Evolutionary conservation across 768 basidiomycete species (phyloP).

Genomic region (Lentinula lateritia): DNA sequence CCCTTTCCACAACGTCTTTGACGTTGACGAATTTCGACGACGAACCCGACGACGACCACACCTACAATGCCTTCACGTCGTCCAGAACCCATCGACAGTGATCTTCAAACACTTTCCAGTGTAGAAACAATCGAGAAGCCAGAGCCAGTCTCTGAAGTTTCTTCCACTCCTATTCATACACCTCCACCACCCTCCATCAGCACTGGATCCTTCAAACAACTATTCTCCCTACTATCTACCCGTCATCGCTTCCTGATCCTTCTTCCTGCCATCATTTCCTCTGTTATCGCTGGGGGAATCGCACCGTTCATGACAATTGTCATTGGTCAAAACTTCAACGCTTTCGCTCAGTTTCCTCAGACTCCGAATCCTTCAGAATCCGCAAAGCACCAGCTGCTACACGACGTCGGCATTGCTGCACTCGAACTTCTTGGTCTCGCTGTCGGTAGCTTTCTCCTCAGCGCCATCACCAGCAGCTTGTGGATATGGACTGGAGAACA

Average conservation of each 20-base stretch:
- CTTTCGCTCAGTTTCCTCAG: slow-evolving; percentile 55
- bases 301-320: slow-evolving; percentile 86
- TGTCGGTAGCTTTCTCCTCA: slow-evolving; percentile 60
- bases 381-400: slow-evolving; percentile 48
- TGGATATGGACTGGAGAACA: slow-evolving; percentile 90
- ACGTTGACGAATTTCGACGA: slow-evolving; percentile 7
- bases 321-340: slow-evolving; percentile 71
- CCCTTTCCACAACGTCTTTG: slow-evolving; percentile 1
- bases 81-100: slow-evolving; percentile 3
- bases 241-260: slow-evolving; percentile 54
- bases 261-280: slow-evolving; percentile 58
- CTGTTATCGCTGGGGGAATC: slow-evolving; percentile 62
- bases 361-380: slow-evolving; percentile 23
- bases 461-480: slow-evolving; percentile 66
- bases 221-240: slow-evolving; percentile 62
- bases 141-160: slow-evolving; percentile 1
- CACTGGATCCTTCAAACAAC: slow-evolving; percentile 13
- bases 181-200: not conserved
- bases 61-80: slow-evolving; percentile 1
- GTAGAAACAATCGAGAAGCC: slow-evolving; percentile 2
- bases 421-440: slow-evolving; percentile 65
- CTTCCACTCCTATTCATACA: not conserved
- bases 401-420: slow-evolving; percentile 53
- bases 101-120: not conserved
- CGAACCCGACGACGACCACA: not conserved